A percentile compares a stretch with the other conserved stretches of the same genome.
Conservation (phyloP, 2,329 filamentous ascomycete species). For the Phaeosphaeriaceae sp. region DNA sequence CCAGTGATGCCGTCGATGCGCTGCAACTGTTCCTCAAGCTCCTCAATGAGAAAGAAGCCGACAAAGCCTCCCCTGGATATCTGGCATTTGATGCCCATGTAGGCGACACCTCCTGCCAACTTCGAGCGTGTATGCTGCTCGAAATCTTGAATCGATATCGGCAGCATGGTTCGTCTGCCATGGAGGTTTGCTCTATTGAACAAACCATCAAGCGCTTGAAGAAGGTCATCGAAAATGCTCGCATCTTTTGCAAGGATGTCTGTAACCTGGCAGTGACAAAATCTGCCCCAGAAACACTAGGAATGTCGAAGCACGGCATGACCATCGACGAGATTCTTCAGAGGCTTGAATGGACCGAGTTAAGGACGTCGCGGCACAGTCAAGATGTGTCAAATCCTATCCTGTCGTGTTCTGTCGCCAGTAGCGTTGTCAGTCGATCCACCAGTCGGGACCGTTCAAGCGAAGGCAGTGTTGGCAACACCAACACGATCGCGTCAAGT, state of each 20-base stretch:
- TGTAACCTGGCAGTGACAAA: background rate
- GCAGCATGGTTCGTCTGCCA: background rate
- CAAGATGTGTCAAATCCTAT: background rate
- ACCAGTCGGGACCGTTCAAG: background rate
- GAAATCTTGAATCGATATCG: slow-evolving; percentile 3
- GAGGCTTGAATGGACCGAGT: background rate
- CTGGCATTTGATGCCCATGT: slow-evolving; percentile 9
- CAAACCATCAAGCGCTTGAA: background rate
- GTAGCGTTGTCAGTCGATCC: background rate
- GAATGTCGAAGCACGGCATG: slow-evolving; percentile 2
- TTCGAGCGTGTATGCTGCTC: slow-evolving; percentile 12
- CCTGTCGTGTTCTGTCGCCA: background rate
- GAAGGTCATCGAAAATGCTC: background rate
- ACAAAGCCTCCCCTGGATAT: background rate
- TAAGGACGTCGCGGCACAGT: background rate
- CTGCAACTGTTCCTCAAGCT: slow-evolving; percentile 1
- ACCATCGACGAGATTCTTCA: slow-evolving; percentile 1
- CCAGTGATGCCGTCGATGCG: slow-evolving; percentile 3
- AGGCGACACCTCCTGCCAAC: slow-evolving; percentile 10
- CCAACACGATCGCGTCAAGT: background rate
- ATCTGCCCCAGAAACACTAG: background rate
- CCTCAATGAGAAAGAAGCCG: background rate
- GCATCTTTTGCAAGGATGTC: background rate
- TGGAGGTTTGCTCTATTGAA: background rate
- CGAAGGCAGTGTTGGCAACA: background rate